Evolutionary conservation across 768 basidiomycete species (phyloP), one percentile per base, ranked within the genome.

Genomic region (Rubroboletus pulcherrimus): DNA sequence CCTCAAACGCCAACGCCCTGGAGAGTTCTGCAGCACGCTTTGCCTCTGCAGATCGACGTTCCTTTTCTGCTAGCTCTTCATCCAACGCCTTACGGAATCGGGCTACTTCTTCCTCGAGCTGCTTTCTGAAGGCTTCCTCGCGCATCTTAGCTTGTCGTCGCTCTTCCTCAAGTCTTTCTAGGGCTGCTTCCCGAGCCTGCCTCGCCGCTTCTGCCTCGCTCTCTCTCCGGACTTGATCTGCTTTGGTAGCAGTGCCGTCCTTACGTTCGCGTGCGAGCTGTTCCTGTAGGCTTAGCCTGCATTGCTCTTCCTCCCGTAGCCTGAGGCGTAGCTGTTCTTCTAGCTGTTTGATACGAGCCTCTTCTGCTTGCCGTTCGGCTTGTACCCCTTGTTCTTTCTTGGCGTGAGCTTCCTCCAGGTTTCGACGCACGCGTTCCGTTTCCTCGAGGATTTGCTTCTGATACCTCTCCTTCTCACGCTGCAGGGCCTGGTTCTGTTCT

Each of bases 11-110:
- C 46, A 66, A 40, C 10, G 60, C 53, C 9, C 57, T 61, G 17
- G 69, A 71, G 35, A 69, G 59, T 17, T 71, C 69, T 34, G 63
- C 63, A n/a, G 59, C 61, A n/a, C 63, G 63, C 42, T 67, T 71
- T 17, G 67, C 67, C 48, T 63, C 70, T 33, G 34, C 48, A 7
- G 55, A 63, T 40, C 48, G 59, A 47, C 58, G 67, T 43, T 71
- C 63, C 51, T 61, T 64, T 30, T 60, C 61, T 12, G 46, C 54
- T 1, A 67, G 56, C 21, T 67, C 59, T 31, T 58, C 45, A 29
- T 63, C 61, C 62, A 71, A 63, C 26, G 51, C 46, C 35, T 48
- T 51, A 24, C 69, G 70, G 35, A 67, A 63, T 37, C 53, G 59
- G 37, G 51, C 19, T 11, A 71, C 55, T 35, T 71, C 71, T 47